phyloP scores from a whole-genome alignment of 1,284 basidiomycete genomes.

The Gymnopus androsaceus region DNA sequence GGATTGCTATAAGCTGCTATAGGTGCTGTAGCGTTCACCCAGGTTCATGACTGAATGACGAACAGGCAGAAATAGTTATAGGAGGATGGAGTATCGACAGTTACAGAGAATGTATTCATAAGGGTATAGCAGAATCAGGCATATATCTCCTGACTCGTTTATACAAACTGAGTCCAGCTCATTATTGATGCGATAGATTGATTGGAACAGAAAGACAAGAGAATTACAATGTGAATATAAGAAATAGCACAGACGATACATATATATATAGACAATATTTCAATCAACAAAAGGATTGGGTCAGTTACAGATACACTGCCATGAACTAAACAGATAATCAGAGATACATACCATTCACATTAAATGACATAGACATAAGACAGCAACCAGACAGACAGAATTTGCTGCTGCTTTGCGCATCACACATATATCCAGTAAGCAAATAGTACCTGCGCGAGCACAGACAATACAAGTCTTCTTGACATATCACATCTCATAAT shows the following conservation, averaged over 20 bases:
- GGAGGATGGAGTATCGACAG: no score
- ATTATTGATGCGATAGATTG: constrained; percentile 22
- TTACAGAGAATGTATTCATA: background rate
- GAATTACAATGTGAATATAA: no score
- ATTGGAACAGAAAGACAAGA: constrained; percentile 21
- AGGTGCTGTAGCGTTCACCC: no score
- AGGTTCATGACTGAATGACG: constrained; percentile 15
- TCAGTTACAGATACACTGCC: constrained; percentile 23
- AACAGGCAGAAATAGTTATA: constrained; percentile 6
- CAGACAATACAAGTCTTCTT: constrained; percentile 18
- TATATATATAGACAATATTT: constrained; percentile 17
- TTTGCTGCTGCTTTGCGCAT: constrained; percentile 11
- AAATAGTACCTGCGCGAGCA: background rate
- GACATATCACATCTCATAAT: constrained; percentile 24
- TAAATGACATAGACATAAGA: no score
- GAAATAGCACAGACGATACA: no score
- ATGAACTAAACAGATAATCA: constrained; percentile 18
- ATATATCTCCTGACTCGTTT: constrained; percentile 13
- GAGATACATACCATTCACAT: constrained; percentile 11
- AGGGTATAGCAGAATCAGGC: constrained; percentile 4
- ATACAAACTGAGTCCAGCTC: constrained; percentile 11
- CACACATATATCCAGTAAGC: constrained; percentile 18
- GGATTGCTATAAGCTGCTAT: no score
- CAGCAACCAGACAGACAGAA: constrained; percentile 12
- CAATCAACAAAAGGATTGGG: constrained; percentile 27